A percentile compares a stretch with the other conserved stretches of the same genome.
Evolutionary conservation across 2,329 filamentous ascomycete species (phyloP).

Genomic region (Colletotrichum musicola): DNA sequence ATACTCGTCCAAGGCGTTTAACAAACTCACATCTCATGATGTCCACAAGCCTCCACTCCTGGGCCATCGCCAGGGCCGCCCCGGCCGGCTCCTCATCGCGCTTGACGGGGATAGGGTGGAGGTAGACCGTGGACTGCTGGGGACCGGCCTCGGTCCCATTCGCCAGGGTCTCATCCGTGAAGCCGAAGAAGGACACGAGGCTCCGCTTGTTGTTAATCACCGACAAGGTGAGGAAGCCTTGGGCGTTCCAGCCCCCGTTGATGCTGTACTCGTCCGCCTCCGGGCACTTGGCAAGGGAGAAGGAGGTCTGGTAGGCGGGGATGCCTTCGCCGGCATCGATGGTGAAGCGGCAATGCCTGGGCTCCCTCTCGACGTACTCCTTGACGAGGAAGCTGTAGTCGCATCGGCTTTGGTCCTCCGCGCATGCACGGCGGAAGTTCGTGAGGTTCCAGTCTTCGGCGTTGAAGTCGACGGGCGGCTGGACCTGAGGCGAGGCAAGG

Average conservation of each 20-base stretch:
- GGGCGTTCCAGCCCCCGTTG: conserved; percentile 29
- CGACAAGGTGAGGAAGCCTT: not conserved
- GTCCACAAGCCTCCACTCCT: conserved; percentile 34
- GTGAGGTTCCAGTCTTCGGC: conserved; percentile 25
- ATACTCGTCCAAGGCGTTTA: too few relatives aligned
- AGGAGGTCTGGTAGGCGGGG: conserved; percentile 17
- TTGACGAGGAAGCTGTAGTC: conserved; percentile 25
- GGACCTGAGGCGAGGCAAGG: rapidly evolving
- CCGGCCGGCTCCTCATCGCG: not conserved
- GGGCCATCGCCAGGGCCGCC: conserved; percentile 11
- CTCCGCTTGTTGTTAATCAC: conserved; percentile 7
- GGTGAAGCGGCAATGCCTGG: conserved; percentile 18
- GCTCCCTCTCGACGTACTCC: not conserved
- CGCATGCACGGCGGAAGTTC: conserved; percentile 15
- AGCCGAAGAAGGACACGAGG: conserved; percentile 11
- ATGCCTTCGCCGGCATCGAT: not conserved
- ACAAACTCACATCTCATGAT: conserved; percentile 31
- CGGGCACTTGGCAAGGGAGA: not conserved
- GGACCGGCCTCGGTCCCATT: not conserved
- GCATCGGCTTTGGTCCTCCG: conserved; percentile 8
- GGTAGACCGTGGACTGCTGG: conserved; percentile 1
- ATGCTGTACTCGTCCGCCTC: not conserved
- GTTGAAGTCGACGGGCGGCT: not conserved
- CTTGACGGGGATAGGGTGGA: conserved; percentile 9
- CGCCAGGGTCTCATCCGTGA: not conserved